phyloP scores from a whole-genome alignment of 345 rosid genomes.

The Barbarea vulgaris region DNA sequence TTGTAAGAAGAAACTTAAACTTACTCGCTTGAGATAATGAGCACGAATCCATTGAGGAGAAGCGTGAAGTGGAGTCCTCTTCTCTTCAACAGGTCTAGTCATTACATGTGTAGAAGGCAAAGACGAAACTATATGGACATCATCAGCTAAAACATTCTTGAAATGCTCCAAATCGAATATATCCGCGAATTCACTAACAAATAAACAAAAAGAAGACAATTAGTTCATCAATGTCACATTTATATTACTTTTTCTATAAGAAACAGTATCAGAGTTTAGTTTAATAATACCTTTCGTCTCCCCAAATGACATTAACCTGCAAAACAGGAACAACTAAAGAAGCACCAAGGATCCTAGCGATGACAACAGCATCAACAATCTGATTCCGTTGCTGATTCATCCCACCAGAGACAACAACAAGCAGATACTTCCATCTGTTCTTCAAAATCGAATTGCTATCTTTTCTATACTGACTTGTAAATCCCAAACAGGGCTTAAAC shows the following conservation, averaged over 20 bases:
- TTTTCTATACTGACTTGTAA: constrained; percentile 61
- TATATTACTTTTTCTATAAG: background rate
- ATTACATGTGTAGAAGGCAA: constrained; percentile 91
- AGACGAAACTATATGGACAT: constrained; percentile 87
- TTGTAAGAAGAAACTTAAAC: background rate
- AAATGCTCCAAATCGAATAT: constrained; percentile 96
- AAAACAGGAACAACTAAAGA: constrained; percentile 91
- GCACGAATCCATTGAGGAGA: constrained; percentile 97
- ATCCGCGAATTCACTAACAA: constrained; percentile 89
- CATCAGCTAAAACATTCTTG: constrained; percentile 77
- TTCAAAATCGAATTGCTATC: constrained; percentile 51
- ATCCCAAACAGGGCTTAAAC: constrained; percentile 74
- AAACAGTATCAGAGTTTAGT: background rate
- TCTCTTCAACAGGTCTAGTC: constrained; percentile 96
- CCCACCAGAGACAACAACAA: constrained; percentile 96
- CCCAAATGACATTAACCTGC: constrained; percentile 99
- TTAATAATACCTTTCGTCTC: constrained; percentile 90
- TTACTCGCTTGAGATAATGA: constrained; percentile 84
- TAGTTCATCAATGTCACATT: background rate
- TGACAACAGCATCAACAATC: constrained; percentile 96
- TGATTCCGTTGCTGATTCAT: constrained; percentile 98
- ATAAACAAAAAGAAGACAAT: background rate
- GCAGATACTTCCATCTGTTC: constrained; percentile 67
- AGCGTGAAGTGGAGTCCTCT: constrained; percentile 80
- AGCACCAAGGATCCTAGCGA: constrained; percentile 97